Conservation (phyloP, 352 stramenopile genomes). For the Phytophthora fragariae region DNA sequence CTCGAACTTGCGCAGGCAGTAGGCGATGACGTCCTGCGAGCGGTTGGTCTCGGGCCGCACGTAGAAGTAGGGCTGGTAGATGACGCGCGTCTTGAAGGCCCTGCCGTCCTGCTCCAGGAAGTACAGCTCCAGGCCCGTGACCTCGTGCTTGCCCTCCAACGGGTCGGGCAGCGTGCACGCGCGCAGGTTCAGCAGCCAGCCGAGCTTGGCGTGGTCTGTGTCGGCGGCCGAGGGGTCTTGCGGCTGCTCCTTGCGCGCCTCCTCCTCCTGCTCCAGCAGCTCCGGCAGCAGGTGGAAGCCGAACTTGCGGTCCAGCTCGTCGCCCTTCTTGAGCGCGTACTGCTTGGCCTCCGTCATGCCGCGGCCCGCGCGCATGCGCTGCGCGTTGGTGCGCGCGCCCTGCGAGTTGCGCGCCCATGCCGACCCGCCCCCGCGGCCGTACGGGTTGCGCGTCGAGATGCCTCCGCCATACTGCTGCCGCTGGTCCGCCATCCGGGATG, state of each 20-base stretch:
- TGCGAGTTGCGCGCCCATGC: conserved; percentile 79
- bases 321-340: conserved; percentile 61
- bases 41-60: conserved; percentile 74
- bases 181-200: conserved; percentile 81
- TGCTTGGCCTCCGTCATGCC: conserved; percentile 72
- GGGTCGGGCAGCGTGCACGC: conserved; percentile 64
- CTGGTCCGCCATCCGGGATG: neutral
- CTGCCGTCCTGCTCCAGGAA: conserved; percentile 94
- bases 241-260: conserved; percentile 33
- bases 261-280: conserved; percentile 63
- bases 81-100: conserved; percentile 96
- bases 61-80: conserved; percentile 98
- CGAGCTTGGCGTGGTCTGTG: conserved; percentile 39
- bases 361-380: conserved; percentile 38
- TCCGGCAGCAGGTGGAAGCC: conserved; percentile 70
- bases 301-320: conserved; percentile 76
- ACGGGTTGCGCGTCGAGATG: conserved; percentile 47
- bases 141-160: conserved; percentile 76
- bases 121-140: conserved; percentile 94
- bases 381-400: conserved; percentile 71
- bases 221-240: conserved; percentile 18
- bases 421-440: conserved; percentile 51
- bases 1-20: conserved; percentile 89
- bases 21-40: conserved; percentile 78
- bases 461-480: conserved; percentile 21